Conservation (phyloP, 1,139 yeast species). For the Zygoascus hellenicus region DNA sequence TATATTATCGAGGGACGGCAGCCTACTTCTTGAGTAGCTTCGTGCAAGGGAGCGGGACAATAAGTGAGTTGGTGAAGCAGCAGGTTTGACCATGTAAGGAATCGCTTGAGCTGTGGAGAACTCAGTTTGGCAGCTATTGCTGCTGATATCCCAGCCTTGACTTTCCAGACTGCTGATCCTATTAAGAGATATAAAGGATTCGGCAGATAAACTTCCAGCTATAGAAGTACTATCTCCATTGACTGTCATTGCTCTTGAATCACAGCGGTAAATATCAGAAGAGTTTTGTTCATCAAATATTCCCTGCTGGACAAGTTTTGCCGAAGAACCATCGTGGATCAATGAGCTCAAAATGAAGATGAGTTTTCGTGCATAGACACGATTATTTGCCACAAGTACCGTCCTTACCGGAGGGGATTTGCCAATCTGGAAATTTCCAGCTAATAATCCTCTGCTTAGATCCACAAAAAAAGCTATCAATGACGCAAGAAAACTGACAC, state of each 20-base stretch:
- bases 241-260: too few species aligned
- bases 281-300: too few species aligned
- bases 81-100: conserved; percentile 27
- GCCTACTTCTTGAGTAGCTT: conserved; percentile 9
- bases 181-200: conserved; percentile 12
- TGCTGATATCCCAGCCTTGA: conserved; percentile 28
- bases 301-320: too few species aligned
- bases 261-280: too few species aligned
- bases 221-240: not conserved
- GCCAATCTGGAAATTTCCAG: conserved; percentile 13
- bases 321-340: conserved; percentile 17
- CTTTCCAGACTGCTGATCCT: conserved; percentile 13
- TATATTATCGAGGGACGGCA: conserved; percentile 17
- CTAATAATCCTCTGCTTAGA: conserved; percentile 14
- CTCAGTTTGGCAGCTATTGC: conserved; percentile 18
- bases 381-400: conserved; percentile 23
- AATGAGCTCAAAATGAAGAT: conserved; percentile 26
- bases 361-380: conserved; percentile 22
- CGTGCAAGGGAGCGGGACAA: conserved; percentile 19
- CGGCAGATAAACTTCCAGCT: conserved; percentile 13
- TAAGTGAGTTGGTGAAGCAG: conserved; percentile 22
- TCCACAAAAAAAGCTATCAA: conserved; percentile 20
- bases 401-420: conserved; percentile 21
- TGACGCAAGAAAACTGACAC: conserved; percentile 16
- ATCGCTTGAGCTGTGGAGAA: conserved; percentile 20